These are phyloP conservation scores for Trametes elegans DNA, from an alignment of 768 basidiomycete species.

Conservation along the genomic window DNA sequence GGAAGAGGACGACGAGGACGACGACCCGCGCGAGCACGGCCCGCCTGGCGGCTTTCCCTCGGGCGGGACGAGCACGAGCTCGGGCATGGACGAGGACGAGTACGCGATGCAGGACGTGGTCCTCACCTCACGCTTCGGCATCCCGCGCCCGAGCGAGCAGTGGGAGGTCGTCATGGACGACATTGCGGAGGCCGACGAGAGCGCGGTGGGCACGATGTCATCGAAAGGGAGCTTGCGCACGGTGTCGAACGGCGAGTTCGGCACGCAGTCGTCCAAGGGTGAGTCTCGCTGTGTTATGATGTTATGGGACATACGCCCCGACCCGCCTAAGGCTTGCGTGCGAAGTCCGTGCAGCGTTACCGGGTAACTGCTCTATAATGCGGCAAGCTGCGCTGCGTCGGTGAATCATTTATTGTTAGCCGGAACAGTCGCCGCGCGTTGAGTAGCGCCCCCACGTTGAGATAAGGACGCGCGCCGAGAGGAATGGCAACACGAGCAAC, in stretches of 20 bases:
- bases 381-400: too few species aligned
- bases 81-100: conserved; percentile 16
- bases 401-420: too few species aligned
- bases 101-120: conserved; percentile 12
- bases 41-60: background rate
- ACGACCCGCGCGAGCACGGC: too few species aligned
- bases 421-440: too few species aligned
- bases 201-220: conserved; percentile 45
- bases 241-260: conserved; percentile 63
- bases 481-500: too few species aligned
- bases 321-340: too few species aligned
- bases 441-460: too few species aligned
- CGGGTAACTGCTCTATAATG: too few species aligned
- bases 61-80: background rate
- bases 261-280: conserved; percentile 67
- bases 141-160: conserved; percentile 68
- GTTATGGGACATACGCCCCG: too few species aligned
- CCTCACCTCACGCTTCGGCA: conserved; percentile 12
- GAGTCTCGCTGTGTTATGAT: conserved; percentile 24
- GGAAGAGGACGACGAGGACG: background rate
- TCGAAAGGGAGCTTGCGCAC: conserved; percentile 40
- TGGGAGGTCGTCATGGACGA: conserved; percentile 89
- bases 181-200: conserved; percentile 66
- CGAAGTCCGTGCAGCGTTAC: too few species aligned
- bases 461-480: too few species aligned